Conservation (phyloP, 805 yeast genomes). For the Nakazawaea ambrosiae region DNA sequence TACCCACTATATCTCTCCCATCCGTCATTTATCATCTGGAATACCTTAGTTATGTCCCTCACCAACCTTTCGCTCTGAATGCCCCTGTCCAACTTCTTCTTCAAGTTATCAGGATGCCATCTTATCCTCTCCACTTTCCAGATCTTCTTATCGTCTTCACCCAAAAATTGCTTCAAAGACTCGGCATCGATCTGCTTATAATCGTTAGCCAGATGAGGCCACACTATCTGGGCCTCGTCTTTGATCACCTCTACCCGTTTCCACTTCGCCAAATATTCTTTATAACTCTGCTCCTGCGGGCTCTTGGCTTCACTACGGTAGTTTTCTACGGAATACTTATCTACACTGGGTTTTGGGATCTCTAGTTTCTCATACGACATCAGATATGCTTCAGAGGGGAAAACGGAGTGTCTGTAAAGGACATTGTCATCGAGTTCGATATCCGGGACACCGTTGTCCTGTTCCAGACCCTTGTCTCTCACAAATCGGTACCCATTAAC, state of each 20-base stretch:
- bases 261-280: conserved; percentile 22
- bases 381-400: too few species aligned
- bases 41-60: conserved; percentile 28
- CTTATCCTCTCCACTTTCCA: conserved; percentile 45
- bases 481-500: conserved; percentile 38
- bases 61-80: conserved; percentile 11
- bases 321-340: conserved; percentile 1
- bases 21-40: conserved; percentile 34
- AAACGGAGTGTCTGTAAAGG: too few species aligned
- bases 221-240: conserved; percentile 19
- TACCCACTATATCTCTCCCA: too few species aligned
- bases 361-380: conserved; percentile 14
- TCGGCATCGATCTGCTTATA: conserved; percentile 18
- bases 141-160: conserved; percentile 13
- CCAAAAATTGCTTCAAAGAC: conserved; percentile 14
- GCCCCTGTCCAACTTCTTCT: conserved; percentile 21
- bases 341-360: conserved; percentile 8
- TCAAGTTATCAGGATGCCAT: conserved; percentile 72
- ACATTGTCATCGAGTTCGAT: too few species aligned
- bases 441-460: too few species aligned
- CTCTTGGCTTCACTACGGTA: too few species aligned
- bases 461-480: conserved; percentile 17
- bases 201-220: conserved; percentile 25
- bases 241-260: conserved; percentile 12
- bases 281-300: conserved; percentile 12